These are phyloP conservation scores for Kwoniella bestiolae DNA, from an alignment of 768 basidiomycete species.

Conservation along the genomic window DNA sequence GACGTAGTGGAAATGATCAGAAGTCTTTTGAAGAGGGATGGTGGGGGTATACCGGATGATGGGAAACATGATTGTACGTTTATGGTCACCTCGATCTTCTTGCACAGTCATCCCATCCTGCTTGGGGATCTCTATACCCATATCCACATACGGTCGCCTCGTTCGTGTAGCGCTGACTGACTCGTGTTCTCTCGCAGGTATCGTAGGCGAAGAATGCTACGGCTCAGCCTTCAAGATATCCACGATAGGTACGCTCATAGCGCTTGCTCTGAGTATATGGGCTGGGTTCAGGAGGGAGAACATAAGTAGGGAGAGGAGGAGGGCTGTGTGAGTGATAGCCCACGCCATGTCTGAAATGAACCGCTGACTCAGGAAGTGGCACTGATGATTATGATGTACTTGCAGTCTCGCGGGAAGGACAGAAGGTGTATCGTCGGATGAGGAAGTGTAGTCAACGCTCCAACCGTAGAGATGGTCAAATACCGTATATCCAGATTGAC, in stretches of 20 bases:
- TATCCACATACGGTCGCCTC: no score
- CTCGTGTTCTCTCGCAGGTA: constrained; percentile 26
- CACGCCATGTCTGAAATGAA: not conserved
- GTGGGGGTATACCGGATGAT: constrained; percentile 29
- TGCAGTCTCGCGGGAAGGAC: constrained; percentile 10
- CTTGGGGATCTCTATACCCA: no score
- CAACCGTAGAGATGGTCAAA: no score
- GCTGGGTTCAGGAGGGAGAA: constrained; percentile 37
- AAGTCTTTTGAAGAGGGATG: constrained; percentile 20
- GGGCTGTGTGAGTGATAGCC: constrained; percentile 26
- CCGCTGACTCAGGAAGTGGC: not conserved
- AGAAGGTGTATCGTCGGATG: constrained; percentile 5
- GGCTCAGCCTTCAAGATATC: constrained; percentile 44
- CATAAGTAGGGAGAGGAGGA: constrained; percentile 20
- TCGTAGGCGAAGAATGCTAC: constrained; percentile 49
- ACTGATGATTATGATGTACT: not conserved
- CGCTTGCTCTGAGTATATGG: constrained; percentile 33
- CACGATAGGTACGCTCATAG: constrained; percentile 35
- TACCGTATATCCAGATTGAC: no score
- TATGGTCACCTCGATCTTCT: not conserved
- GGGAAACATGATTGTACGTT: constrained; percentile 44
- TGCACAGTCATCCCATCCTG: no score
- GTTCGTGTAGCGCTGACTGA: no score
- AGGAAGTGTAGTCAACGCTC: constrained; percentile 12
- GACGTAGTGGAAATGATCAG: not conserved